These are phyloP conservation scores for Bondarzewia mesenterica DNA, from an alignment of 1,284 basidiomycete species.

Conservation along the genomic window DNA sequence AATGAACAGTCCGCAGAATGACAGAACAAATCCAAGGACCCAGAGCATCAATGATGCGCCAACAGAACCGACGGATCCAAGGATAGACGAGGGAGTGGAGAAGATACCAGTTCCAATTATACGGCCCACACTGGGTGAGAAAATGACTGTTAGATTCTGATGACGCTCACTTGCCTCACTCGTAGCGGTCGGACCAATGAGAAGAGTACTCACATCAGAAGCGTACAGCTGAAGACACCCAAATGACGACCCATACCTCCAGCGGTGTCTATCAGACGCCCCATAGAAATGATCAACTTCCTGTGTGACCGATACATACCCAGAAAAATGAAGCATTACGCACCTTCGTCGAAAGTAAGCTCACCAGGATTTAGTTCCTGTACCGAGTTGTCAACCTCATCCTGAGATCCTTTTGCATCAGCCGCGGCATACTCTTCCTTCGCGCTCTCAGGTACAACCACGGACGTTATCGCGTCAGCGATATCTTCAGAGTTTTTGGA, in stretches of 20 bases:
- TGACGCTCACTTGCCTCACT: neutral
- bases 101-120: slow-evolving; percentile 61
- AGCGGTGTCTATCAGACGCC: slow-evolving; percentile 30
- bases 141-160: too few relatives aligned
- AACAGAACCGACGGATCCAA: slow-evolving; percentile 38
- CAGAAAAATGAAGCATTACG: neutral
- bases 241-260: slow-evolving; percentile 46
- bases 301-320: too few relatives aligned
- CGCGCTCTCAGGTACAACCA: neutral
- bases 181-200: neutral
- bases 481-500: neutral
- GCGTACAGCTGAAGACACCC: slow-evolving; percentile 40
- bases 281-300: too few relatives aligned
- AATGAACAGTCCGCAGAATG: slow-evolving; percentile 43
- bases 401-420: too few relatives aligned
- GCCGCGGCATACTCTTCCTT: neutral
- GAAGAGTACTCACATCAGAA: slow-evolving; percentile 26
- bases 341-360: slow-evolving; percentile 8
- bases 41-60: slow-evolving; percentile 50
- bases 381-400: neutral
- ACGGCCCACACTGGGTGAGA: slow-evolving; percentile 31
- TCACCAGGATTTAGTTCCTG: slow-evolving; percentile 2
- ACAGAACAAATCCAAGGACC: slow-evolving; percentile 46
- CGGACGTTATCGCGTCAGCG: neutral
- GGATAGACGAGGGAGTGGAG: slow-evolving; percentile 52